Conservation (phyloP, 202 grass and related monocot genomes). For the Zizania palustris region DNA sequence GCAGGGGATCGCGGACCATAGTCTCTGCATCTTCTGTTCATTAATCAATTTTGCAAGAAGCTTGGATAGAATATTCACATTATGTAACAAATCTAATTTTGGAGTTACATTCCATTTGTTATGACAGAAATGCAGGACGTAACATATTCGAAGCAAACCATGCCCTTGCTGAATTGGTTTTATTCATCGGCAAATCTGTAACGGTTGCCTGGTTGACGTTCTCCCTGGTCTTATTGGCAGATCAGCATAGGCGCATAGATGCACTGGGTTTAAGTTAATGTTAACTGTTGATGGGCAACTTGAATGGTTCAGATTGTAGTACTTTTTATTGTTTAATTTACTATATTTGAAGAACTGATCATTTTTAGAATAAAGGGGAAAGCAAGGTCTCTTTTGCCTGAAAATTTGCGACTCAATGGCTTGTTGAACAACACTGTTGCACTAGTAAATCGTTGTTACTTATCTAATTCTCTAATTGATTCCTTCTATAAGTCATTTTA, state of each 20-base stretch:
- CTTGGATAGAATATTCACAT: slow-evolving; percentile 1
- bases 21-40: not conserved
- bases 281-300: not conserved
- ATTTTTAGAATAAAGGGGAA: too few relatives aligned
- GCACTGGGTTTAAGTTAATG: not conserved
- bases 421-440: too few relatives aligned
- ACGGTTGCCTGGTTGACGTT: not conserved
- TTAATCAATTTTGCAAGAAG: not conserved
- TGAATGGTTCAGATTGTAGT: not conserved
- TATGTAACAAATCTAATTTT: not conserved
- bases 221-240: not conserved
- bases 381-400: too few relatives aligned
- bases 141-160: not conserved
- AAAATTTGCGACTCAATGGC: too few relatives aligned
- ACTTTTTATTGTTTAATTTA: too few relatives aligned
- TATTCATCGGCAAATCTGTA: not conserved
- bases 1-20: slow-evolving; percentile 11
- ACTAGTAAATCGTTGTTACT: too few relatives aligned
- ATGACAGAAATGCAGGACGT: not conserved
- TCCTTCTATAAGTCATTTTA: too few relatives aligned
- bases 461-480: too few relatives aligned
- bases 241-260: not conserved
- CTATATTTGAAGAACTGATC: too few relatives aligned
- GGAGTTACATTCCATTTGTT: not conserved
- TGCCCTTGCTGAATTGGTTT: not conserved